phyloP scores from a whole-genome alignment of 306 rosid species.

The Pterocarpus santalinus region DNA sequence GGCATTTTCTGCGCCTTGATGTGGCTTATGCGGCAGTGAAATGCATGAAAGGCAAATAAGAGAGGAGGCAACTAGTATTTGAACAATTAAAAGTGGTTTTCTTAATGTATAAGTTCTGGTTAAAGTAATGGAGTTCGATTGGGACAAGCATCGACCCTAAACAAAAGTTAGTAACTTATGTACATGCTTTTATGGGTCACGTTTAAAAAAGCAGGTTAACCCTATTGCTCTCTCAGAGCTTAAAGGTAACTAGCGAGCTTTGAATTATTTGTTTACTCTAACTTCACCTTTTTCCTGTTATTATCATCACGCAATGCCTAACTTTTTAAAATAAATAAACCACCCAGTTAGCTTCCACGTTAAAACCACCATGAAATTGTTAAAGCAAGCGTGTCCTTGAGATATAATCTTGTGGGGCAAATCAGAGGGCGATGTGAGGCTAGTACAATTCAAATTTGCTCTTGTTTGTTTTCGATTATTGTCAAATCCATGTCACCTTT shows the following conservation, averaged over 20 bases:
- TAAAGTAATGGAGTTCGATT: constrained; percentile 60
- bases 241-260: constrained; percentile 40
- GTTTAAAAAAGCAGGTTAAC: constrained; percentile 43
- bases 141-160: constrained; percentile 62
- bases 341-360: constrained; percentile 43
- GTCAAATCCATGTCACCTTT: no score
- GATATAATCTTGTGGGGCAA: no score
- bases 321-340: constrained; percentile 48
- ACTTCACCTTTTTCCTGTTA: constrained; percentile 40
- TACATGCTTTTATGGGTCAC: constrained; percentile 10
- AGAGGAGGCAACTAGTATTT: constrained; percentile 13
- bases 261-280: constrained; percentile 31
- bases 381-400: not conserved
- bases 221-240: not conserved
- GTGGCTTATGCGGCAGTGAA: constrained; percentile 48
- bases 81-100: constrained; percentile 46
- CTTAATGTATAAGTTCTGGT: constrained; percentile 48
- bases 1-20: constrained; percentile 47
- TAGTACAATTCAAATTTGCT: no score
- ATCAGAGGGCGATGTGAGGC: no score
- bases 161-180: constrained; percentile 49
- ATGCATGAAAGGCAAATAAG: constrained; percentile 32
- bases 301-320: constrained; percentile 50
- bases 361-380: constrained; percentile 41
- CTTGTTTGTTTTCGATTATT: no score